These are phyloP conservation scores for Vicia villosa DNA, from an alignment of 306 rosid species.

Conservation along the genomic window DNA sequence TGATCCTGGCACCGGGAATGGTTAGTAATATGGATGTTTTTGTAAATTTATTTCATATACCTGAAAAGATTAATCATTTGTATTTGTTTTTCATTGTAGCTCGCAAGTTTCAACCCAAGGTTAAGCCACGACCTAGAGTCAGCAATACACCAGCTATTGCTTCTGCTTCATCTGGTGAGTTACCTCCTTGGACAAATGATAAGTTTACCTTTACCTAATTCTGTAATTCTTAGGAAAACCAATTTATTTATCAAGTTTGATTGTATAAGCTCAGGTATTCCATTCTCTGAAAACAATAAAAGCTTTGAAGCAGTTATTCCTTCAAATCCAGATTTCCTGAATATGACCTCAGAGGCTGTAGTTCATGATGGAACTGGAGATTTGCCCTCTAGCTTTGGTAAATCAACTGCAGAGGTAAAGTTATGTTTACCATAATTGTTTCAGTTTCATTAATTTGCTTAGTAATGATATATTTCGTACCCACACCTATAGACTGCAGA, in stretches of 20 bases:
- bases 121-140: conserved; percentile 55
- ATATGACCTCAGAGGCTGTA: conserved; percentile 38
- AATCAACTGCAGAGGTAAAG: conserved; percentile 58
- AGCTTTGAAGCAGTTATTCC: conserved; percentile 37
- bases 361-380: conserved; percentile 44
- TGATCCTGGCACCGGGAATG: conserved; percentile 45
- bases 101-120: conserved; percentile 62
- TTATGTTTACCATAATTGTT: background rate
- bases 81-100: conserved; percentile 39
- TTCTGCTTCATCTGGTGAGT: conserved; percentile 39
- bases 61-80: conserved; percentile 27
- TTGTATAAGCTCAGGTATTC: conserved; percentile 34
- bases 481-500: conserved; percentile 57
- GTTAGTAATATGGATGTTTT: conserved; percentile 42
- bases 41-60: conserved; percentile 12
- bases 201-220: conserved; percentile 34
- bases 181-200: conserved; percentile 39
- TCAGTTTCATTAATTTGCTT: conserved; percentile 19
- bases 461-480: conserved; percentile 27
- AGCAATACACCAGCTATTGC: conserved; percentile 31
- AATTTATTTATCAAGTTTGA: conserved; percentile 31
- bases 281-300: conserved; percentile 34
- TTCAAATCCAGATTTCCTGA: conserved; percentile 41
- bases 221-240: conserved; percentile 26
- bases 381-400: conserved; percentile 48